Evolutionary conservation across 441 rosid genomes (phyloP).

Genomic region (Pelargonium cotyledonis): DNA sequence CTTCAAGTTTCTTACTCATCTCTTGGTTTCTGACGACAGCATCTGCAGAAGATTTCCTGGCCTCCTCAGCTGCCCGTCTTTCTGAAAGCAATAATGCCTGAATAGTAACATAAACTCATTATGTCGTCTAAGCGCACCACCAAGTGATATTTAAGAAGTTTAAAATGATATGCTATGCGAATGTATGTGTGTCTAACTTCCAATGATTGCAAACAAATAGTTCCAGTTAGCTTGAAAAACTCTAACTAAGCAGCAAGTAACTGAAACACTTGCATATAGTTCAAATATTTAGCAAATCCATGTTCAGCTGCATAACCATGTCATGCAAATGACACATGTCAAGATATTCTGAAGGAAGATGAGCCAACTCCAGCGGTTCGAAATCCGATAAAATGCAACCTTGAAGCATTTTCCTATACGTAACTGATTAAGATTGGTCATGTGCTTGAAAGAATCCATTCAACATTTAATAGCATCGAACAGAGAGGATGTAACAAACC

Average conservation of each 20-base stretch:
- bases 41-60: slow-evolving; percentile 48
- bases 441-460: too few relatives aligned
- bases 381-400: neutral
- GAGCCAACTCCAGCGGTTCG: neutral
- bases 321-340: neutral
- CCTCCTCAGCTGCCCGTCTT: slow-evolving; percentile 57
- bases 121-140: slow-evolving; percentile 12
- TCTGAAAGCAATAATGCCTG: slow-evolving; percentile 74
- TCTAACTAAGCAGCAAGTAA: neutral
- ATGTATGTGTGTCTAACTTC: neutral
- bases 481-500: neutral
- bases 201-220: neutral
- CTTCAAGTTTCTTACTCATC: slow-evolving; percentile 73
- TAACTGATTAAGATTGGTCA: too few relatives aligned
- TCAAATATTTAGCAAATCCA: neutral
- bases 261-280: neutral
- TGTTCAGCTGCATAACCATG: neutral
- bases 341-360: neutral
- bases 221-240: neutral
- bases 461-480: neutral
- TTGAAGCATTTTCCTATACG: neutral
- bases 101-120: slow-evolving; percentile 21
- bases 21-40: slow-evolving; percentile 68
- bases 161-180: neutral
- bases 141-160: neutral